Percentiles rank a stretch among this genome's conserved stretches.
Conservation (phyloP, 1,139 yeast species). For the Scheffersomyces cryptocercus region DNA sequence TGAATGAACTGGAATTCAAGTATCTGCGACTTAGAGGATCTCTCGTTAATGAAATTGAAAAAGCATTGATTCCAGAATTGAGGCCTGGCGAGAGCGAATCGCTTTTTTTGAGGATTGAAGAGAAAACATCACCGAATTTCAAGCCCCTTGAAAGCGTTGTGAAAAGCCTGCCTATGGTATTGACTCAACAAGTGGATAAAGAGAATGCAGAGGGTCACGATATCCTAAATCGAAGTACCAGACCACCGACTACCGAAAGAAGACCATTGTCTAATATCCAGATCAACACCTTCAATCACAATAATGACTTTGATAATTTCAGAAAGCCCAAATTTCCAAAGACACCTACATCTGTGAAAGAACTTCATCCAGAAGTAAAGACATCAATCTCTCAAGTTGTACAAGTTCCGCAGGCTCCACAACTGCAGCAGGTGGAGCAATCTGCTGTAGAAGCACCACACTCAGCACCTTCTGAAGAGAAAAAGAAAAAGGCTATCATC, state of each 20-base stretch:
- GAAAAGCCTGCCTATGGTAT: not conserved
- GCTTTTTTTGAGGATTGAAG: not conserved
- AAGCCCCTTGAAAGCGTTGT: not conserved
- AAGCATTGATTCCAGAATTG: not conserved
- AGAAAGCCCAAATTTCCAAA: conserved; percentile 28
- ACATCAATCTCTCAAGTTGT: too few species aligned
- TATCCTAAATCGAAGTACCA: too few species aligned
- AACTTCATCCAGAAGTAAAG: too few species aligned
- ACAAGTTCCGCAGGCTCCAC: not conserved
- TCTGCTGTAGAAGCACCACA: not conserved
- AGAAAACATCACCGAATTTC: not conserved
- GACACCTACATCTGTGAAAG: not conserved
- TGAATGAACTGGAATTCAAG: conserved; percentile 17
- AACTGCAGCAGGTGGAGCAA: conserved; percentile 2
- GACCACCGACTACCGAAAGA: conserved; percentile 5
- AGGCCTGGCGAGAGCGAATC: not conserved
- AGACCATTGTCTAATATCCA: conserved; percentile 18
- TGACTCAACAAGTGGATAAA: not conserved
- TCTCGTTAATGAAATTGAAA: not conserved
- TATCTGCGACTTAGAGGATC: conserved; percentile 5
- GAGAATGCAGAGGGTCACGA: not conserved
- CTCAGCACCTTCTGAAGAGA: conserved; percentile 13
- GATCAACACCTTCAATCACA: conserved; percentile 12
- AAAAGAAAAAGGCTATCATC: conserved; percentile 31
- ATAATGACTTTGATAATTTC: conserved; percentile 16